These are phyloP conservation scores for Phytophthora sp. DNA, from an alignment of 352 stramenopile genomes.

Conservation along the genomic window DNA sequence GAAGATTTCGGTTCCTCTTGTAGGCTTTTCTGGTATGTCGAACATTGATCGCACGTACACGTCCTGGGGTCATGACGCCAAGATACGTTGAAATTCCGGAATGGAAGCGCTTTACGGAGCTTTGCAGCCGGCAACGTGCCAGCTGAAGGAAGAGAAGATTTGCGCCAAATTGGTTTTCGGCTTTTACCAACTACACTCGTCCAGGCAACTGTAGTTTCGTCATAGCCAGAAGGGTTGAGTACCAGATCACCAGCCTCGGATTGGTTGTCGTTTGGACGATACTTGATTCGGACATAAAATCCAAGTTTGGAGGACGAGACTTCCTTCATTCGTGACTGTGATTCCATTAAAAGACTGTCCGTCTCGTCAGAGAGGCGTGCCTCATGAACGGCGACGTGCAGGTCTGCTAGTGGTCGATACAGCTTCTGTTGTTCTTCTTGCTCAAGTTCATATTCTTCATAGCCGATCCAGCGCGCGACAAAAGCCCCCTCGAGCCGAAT, in stretches of 20 bases:
- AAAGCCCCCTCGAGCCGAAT: slow-evolving; percentile 70
- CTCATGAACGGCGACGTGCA: slow-evolving; percentile 79
- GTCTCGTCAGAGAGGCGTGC: slow-evolving; percentile 58
- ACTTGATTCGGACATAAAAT: slow-evolving; percentile 81
- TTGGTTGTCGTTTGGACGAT: slow-evolving; percentile 79
- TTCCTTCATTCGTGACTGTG: slow-evolving; percentile 68
- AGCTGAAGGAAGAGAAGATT: slow-evolving; percentile 30
- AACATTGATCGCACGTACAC: slow-evolving; percentile 65
- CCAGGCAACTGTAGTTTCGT: slow-evolving; percentile 73
- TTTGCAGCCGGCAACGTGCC: slow-evolving; percentile 43
- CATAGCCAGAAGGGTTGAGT: slow-evolving; percentile 70
- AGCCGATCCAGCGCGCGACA: slow-evolving; percentile 77
- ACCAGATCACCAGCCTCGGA: slow-evolving; percentile 54
- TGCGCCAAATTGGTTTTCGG: slow-evolving; percentile 53
- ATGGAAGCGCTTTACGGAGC: slow-evolving; percentile 65
- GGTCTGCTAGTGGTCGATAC: slow-evolving; percentile 72
- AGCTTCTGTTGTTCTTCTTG: slow-evolving; percentile 78
- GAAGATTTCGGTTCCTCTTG: slow-evolving; percentile 6
- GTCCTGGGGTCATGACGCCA: slow-evolving; percentile 63
- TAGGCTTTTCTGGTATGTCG: slow-evolving; percentile 27
- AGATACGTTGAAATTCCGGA: slow-evolving; percentile 82
- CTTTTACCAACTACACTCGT: slow-evolving; percentile 76
- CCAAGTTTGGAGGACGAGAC: slow-evolving; percentile 62
- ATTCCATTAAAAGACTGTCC: slow-evolving; percentile 62
- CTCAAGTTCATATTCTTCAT: slow-evolving; percentile 75